A percentile compares a stretch with the other conserved stretches of the same genome.
These are phyloP conservation scores for Talaromyces sp. DNA, from an alignment of 2,329 filamentous ascomycete genomes.

Conservation along the genomic window DNA sequence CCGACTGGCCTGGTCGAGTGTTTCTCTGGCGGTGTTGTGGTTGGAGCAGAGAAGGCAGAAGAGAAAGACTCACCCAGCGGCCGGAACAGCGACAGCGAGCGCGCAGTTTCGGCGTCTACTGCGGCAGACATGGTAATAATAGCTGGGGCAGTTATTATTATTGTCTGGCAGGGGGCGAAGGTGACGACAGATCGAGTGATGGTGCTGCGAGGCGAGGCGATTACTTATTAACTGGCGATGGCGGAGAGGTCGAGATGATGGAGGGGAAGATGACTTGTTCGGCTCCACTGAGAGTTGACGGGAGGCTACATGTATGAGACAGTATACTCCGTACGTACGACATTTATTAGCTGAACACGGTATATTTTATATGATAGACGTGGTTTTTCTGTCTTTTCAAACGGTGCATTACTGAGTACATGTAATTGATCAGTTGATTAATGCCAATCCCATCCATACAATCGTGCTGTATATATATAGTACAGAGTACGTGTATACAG, in stretches of 20 bases:
- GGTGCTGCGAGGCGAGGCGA: no score
- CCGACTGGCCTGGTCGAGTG: conserved; percentile 24
- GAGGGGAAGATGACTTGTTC: neutral
- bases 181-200: neutral
- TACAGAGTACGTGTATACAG: no score
- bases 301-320: no score
- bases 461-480: no score
- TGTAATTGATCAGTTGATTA: no score
- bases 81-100: conserved; percentile 39
- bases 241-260: neutral
- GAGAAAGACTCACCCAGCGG: conserved; percentile 33
- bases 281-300: neutral
- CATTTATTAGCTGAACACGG: no score
- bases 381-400: no score
- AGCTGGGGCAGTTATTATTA: neutral
- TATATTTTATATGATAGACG: no score
- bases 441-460: no score
- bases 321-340: no score
- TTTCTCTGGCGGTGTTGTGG: neutral
- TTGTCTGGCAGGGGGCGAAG: neutral
- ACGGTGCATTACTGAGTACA: no score
- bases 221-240: no score
- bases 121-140: neutral
- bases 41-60: neutral
- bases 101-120: conserved; percentile 32